Evolutionary conservation across 2,329 filamentous ascomycete genomes (phyloP), one percentile per base, ranked within the genome.

Genomic region (Neofusicoccum sp.): DNA sequence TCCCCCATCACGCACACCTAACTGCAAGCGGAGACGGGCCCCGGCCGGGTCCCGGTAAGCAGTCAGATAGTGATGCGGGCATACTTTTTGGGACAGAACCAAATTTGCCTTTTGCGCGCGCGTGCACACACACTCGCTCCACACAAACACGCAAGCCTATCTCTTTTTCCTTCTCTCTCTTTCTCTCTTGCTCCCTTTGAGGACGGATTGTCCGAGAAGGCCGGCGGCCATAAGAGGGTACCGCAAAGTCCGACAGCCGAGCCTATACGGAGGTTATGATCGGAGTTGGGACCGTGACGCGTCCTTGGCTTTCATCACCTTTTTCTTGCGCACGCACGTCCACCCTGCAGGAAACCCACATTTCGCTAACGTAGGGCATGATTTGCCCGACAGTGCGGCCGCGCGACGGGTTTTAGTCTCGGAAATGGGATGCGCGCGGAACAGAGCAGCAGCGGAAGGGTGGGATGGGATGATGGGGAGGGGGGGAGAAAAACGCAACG

Each of bases 351-450:
- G 14, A 47, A 31, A n/a, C 45, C 45, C 48, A 38, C 48, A 53
- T 53, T 56, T 56, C 51, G 51, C 51, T 41, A 56, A 56, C 16
- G 36, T 26, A 33, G 38, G 51, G 51, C 28, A 38, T 33, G 51
- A 43, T 44, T 56, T 43, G 26, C 38, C 38, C 33, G 33, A 40
- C 6, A 20, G 34, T 7, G 12, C 41, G 26, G 24, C 43, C 43
- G 26, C 26, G 26, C 24, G 43, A n/a, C 38, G 38, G 12, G 38
- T 30, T 14, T 48, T 48, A 48, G 45, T 30, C 45, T 30, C 45
- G 45, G 45, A 48, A 30, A 48, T 48, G 45, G 6, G 28, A 30
- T 48, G 33, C 2, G 33, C 7, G 33, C 33, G 7, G 11, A 6
- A n/a, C 38, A n/a, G 40, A 20, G 40, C 20, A 20, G 40, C n/a